Conservation (phyloP, 2,329 filamentous ascomycete species). For the Zalaria obscura region DNA sequence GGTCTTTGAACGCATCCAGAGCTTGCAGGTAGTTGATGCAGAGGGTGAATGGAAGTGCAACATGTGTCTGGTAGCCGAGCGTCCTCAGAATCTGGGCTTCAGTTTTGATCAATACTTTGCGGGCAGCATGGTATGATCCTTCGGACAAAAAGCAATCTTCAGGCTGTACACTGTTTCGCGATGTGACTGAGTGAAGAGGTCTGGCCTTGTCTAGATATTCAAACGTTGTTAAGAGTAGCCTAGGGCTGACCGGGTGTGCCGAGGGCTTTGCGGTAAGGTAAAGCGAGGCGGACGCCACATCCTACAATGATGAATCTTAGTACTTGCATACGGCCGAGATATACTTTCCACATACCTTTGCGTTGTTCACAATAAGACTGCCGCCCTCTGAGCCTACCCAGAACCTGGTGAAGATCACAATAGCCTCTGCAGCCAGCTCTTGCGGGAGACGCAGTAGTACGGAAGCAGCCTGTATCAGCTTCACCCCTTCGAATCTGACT, state of each 20-base stretch:
- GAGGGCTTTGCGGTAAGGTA: slow-evolving; percentile 78
- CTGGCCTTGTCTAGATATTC: slow-evolving; percentile 57
- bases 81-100: slow-evolving; percentile 66
- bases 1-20: slow-evolving; percentile 48
- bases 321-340: neutral
- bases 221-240: slow-evolving; percentile 75
- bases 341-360: slow-evolving; percentile 28
- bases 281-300: slow-evolving; percentile 66
- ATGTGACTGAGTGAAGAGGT: slow-evolving; percentile 25
- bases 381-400: slow-evolving; percentile 49
- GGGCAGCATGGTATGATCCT: slow-evolving; percentile 51
- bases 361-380: slow-evolving; percentile 34
- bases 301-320: slow-evolving; percentile 31
- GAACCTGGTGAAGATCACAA: slow-evolving; percentile 68
- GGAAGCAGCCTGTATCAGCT: slow-evolving; percentile 64
- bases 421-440: slow-evolving; percentile 71
- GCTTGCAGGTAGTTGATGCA: slow-evolving; percentile 88
- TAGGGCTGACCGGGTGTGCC: slow-evolving; percentile 57
- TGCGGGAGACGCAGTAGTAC: slow-evolving; percentile 74
- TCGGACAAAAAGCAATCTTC: slow-evolving; percentile 36
- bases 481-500: slow-evolving; percentile 56
- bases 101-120: slow-evolving; percentile 51
- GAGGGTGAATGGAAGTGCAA: slow-evolving; percentile 72
- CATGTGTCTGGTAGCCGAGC: slow-evolving; percentile 71
- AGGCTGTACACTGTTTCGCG: neutral